Evolutionary conservation across 192 early-diverging fungal species (phyloP).

Genomic region (Podila clonocystis): DNA sequence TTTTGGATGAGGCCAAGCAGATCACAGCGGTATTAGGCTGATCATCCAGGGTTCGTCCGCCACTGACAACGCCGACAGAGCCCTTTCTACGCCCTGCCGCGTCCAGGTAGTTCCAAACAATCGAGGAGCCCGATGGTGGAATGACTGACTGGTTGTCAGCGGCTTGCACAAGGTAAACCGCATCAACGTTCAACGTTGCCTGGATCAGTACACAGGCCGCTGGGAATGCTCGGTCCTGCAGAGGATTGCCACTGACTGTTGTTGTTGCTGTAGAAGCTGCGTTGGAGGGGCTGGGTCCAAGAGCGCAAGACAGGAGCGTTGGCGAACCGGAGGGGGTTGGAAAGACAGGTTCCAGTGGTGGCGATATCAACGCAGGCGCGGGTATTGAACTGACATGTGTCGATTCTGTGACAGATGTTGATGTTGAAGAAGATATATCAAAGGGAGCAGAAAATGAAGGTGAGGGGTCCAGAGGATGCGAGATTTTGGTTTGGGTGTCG

Average conservation of each 20-base stretch:
- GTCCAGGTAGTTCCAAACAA: slow-evolving; percentile 43
- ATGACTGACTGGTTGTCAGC: slow-evolving; percentile 18
- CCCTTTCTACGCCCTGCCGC: slow-evolving; percentile 34
- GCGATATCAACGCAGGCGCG: slow-evolving; percentile 15
- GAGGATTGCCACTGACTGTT: slow-evolving; percentile 6
- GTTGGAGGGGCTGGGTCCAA: neutral
- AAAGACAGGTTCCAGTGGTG: slow-evolving; percentile 26
- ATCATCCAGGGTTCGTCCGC: slow-evolving; percentile 9
- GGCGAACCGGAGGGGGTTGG: slow-evolving; percentile 33
- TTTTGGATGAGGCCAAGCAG: slow-evolving; percentile 35
- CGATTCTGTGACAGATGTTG: neutral
- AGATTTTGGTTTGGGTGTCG: neutral
- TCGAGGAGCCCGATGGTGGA: slow-evolving; percentile 24
- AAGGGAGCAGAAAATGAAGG: neutral
- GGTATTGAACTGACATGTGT: neutral
- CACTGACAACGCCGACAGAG: slow-evolving; percentile 33
- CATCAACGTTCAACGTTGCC: slow-evolving; percentile 41
- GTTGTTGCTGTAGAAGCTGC: neutral
- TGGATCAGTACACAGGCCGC: slow-evolving; percentile 35
- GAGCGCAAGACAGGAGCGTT: slow-evolving; percentile 1
- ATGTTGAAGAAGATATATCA: neutral
- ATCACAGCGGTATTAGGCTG: slow-evolving; percentile 9
- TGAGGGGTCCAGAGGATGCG: slow-evolving; percentile 5
- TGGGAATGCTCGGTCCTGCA: slow-evolving; percentile 41
- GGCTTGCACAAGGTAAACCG: slow-evolving; percentile 46